Evolutionary conservation across 2,329 filamentous ascomycete genomes (phyloP), one percentile per base, ranked within the genome.

Genomic region (Trichoderma afroharzianum): DNA sequence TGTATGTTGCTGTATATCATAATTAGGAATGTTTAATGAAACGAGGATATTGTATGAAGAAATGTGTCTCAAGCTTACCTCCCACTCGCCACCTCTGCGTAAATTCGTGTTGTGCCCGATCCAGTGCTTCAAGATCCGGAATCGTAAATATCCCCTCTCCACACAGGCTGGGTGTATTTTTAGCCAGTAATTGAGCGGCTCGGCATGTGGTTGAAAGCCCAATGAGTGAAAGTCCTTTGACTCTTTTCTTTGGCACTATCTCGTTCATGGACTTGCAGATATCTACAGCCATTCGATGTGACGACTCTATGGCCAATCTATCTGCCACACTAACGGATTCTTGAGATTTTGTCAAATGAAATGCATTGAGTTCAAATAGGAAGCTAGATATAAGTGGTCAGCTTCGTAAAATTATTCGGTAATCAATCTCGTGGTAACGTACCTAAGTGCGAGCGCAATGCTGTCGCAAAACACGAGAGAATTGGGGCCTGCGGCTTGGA

Each of bases 221-320:
- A 33, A 68, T 68, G 21, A 68, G 64, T 0, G 64, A 68, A 47
- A 68, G 53, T 8, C 33, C 55, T 12, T 59, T 30, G 36, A 68
- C 36, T 4, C 55, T 55, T 18, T 50, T 68, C 28, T 33, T 68
- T 47, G 55, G 26, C 36, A 68, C 64, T 32, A 59, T 58, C 18
- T 59, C 64, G n/a, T 33, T 68, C 64, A 68, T 68, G 3, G 64
- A 68, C 8, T 28, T 68, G 55, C 64, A 68, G 4, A 59, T 68
- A 18, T 68, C 64, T 4, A 68, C 64, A 1, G 64, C 64, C 64
- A 68, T 68, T 59, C 64, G 64, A 43, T 36, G 64, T 3, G 64
- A 68, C 4, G 64, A 68, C 4, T 50, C 53, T 15, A 68, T 61
- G 12, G 64, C 53, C 0, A 68, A 55, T 59, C 8, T 61, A 68